Base-by-base conservation (phyloP, 148 eudicot genomes). In the Suaeda aralocaspica region DNA sequence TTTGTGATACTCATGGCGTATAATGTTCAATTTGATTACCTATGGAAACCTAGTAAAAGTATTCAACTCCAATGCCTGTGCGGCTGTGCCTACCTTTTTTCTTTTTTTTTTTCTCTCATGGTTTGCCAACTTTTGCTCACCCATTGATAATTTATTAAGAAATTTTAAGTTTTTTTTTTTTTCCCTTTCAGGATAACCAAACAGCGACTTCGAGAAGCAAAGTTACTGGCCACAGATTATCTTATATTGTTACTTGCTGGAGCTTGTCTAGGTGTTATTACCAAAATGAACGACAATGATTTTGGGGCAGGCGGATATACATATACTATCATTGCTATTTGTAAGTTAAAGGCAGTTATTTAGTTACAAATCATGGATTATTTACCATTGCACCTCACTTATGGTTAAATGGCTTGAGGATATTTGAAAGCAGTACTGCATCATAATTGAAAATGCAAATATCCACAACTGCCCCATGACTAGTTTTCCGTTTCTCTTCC, bases 221-320 rank as follows among this genome's bases (percentile, higher is more conserved):
- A 76, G 67, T 74, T 82, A 60, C 84, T 73, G 80, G 82, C 86
- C 16, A 80, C 84, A 48, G 90, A 86, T 64, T 86, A 82, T 78
- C 77, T 86, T 3, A 84, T 86, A 48, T 49, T 86, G 36, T 64
- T 86, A 59, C 64, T 86, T 50, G 85, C 90, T 44, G 90, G 90
- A 66, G 85, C 88, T 36, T 86, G 84, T 69, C 68, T 86, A 59
- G 88, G 90, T 70, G 51, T 69, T 57, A 80, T 86, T 25, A 66
- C 84, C 46, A 82, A 82, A 72, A 76, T 80, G 69, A 80, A 73
- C 13, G 90, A 84, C 30, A 69, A 66, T 5, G 73, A 72, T 70
- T 86, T 82, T 48, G 90, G 90, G 15, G 85, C 87, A 15, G 36
- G 63, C 46, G 85, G 86, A 62, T 86, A 82, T 64, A 50, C 78